Conservation (phyloP, 2,329 filamentous ascomycete species). For the Plenodomus biglobosus region DNA sequence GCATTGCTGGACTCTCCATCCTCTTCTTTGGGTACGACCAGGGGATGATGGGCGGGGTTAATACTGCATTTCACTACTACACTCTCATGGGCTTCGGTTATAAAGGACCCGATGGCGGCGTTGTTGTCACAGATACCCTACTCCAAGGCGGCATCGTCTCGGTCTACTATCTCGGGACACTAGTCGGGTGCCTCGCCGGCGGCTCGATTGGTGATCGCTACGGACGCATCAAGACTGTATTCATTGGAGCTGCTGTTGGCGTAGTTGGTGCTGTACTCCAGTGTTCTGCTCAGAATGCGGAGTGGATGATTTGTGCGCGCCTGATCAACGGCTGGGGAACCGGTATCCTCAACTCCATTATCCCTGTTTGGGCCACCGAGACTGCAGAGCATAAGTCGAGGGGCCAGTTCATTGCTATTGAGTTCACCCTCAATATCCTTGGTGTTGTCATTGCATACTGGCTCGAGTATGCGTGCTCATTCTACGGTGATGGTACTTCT, state of each 20-base stretch:
- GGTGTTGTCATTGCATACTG: slow-evolving; percentile 65
- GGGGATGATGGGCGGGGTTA: slow-evolving; percentile 41
- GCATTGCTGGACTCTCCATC: slow-evolving; percentile 35
- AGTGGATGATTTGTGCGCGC: slow-evolving; percentile 60
- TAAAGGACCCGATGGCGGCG: slow-evolving; percentile 24
- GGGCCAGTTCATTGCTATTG: slow-evolving; percentile 69
- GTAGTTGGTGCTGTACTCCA: slow-evolving; percentile 62
- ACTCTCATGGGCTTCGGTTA: slow-evolving; percentile 36
- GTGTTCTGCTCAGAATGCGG: slow-evolving; percentile 64
- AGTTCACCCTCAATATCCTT: slow-evolving; percentile 73
- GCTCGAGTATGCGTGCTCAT: slow-evolving; percentile 58
- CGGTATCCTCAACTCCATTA: slow-evolving; percentile 69
- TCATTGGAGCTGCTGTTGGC: slow-evolving; percentile 26
- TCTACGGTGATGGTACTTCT: slow-evolving; percentile 60
- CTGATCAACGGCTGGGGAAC: slow-evolving; percentile 67
- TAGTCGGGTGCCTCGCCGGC: slow-evolving; percentile 29
- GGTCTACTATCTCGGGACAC: slow-evolving; percentile 36
- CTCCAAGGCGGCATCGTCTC: slow-evolving; percentile 40
- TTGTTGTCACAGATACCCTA: slow-evolving; percentile 27
- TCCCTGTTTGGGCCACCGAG: slow-evolving; percentile 72
- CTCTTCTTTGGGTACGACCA: slow-evolving; percentile 41
- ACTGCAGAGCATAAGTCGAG: slow-evolving; percentile 67
- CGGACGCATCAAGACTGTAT: slow-evolving; percentile 34
- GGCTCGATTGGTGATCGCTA: slow-evolving; percentile 29
- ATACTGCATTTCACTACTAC: slow-evolving; percentile 36